phyloP scores from a whole-genome alignment of 768 basidiomycete genomes.

The Rhizopogon sp. region DNA sequence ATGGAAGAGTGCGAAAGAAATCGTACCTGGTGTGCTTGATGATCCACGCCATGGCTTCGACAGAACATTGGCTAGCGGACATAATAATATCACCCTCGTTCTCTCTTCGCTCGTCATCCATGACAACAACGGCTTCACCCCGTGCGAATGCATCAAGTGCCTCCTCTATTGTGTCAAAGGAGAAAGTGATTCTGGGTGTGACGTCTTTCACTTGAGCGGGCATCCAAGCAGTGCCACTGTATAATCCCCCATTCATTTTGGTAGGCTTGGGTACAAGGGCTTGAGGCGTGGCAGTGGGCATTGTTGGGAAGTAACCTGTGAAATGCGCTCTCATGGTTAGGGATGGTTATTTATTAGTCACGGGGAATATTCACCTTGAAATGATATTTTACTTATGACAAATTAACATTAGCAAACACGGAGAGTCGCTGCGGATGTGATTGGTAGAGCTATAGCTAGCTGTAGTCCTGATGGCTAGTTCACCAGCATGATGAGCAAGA shows the following conservation, averaged over 20 bases:
- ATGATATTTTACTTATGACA: not conserved
- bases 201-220: constrained; percentile 16
- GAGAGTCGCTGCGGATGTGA: too few relatives aligned
- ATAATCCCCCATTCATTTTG: not conserved
- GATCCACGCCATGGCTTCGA: constrained; percentile 99
- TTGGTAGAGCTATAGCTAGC: not conserved
- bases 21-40: constrained; percentile 90
- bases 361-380: not conserved
- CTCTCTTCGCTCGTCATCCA: constrained; percentile 95
- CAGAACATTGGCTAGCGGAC: constrained; percentile 77
- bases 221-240: constrained; percentile 10
- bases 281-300: not conserved
- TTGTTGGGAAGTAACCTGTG: not conserved
- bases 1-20: not conserved
- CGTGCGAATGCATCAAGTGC: constrained; percentile 70
- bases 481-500: too few relatives aligned
- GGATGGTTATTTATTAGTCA: not conserved
- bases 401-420: not conserved
- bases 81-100: constrained; percentile 98
- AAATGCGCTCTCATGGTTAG: not conserved
- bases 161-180: constrained; percentile 78
- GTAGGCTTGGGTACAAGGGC: not conserved
- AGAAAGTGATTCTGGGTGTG: constrained; percentile 34
- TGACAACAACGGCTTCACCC: constrained; percentile 93
- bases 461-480: not conserved